Conservation (phyloP, 331 rosid species). For the Saraca asoca region DNA sequence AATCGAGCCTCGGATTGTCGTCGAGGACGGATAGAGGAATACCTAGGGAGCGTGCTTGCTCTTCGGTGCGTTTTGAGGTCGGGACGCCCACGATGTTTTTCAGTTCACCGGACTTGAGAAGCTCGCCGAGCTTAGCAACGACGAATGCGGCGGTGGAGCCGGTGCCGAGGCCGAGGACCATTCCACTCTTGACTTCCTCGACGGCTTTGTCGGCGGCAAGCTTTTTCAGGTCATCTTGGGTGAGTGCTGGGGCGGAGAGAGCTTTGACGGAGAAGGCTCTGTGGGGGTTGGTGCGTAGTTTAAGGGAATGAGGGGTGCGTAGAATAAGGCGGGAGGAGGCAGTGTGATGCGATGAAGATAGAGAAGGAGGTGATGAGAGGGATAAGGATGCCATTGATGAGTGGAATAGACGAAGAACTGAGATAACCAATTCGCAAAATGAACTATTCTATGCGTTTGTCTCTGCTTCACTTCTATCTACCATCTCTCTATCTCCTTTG, state of each 20-base stretch:
- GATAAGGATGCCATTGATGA: constrained; percentile 71
- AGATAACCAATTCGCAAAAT: no score
- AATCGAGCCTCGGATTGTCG: constrained; percentile 68
- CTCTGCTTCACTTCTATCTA: no score
- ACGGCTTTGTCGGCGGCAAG: constrained; percentile 91
- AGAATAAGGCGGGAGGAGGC: constrained; percentile 57
- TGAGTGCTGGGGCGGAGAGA: constrained; percentile 56
- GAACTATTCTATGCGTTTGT: no score
- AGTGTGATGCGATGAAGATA: constrained; percentile 47
- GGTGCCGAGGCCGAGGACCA: constrained; percentile 91
- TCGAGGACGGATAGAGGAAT: constrained; percentile 82
- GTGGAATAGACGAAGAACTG: constrained; percentile 11
- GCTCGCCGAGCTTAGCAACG: constrained; percentile 73
- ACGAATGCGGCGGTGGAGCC: constrained; percentile 94
- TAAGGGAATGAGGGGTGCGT: constrained; percentile 45
- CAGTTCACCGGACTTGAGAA: constrained; percentile 59
- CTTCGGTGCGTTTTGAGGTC: constrained; percentile 81
- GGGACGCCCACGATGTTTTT: constrained; percentile 71
- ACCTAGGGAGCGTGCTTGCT: constrained; percentile 74
- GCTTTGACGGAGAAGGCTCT: constrained; percentile 47
- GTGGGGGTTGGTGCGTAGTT: constrained; percentile 41
- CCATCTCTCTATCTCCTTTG: no score
- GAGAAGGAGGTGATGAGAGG: constrained; percentile 54
- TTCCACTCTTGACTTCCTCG: constrained; percentile 70
- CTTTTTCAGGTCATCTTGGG: constrained; percentile 79